phyloP scores from a whole-genome alignment of 1,139 yeast species.

The Kazachstania sp. region DNA sequence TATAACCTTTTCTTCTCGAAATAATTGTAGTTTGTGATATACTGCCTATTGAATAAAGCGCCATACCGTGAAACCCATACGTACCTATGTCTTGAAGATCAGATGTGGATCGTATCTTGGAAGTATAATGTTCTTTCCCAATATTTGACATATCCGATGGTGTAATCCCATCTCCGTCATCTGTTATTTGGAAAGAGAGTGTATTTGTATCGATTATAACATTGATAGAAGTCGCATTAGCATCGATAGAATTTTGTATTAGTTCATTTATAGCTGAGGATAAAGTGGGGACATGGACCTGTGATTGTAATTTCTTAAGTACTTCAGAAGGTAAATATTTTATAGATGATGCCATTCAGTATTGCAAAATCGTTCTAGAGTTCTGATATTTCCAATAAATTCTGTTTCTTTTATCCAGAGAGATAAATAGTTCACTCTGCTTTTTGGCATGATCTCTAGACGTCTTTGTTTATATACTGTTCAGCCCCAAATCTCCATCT shows the following conservation, averaged over 20 bases:
- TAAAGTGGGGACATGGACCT: slow-evolving; percentile 22
- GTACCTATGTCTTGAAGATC: slow-evolving; percentile 27
- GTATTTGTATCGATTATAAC: slow-evolving; percentile 36
- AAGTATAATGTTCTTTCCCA: slow-evolving; percentile 38
- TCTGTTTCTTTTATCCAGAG: too few species aligned
- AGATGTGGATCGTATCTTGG: slow-evolving; percentile 34
- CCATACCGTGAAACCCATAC: slow-evolving; percentile 41
- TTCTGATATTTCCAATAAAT: too few species aligned
- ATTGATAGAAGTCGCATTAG: slow-evolving; percentile 38
- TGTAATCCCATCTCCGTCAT: slow-evolving; percentile 47
- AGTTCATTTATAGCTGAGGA: slow-evolving; percentile 37
- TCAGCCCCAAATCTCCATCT: too few species aligned
- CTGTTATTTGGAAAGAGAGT: slow-evolving; percentile 39
- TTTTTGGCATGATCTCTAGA: too few species aligned
- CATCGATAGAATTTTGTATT: slow-evolving; percentile 47
- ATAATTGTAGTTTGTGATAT: slow-evolving; percentile 34
- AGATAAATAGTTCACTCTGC: too few species aligned
- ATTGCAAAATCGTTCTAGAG: too few species aligned
- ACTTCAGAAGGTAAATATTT: slow-evolving; percentile 15
- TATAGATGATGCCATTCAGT: slow-evolving; percentile 9
- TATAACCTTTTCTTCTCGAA: slow-evolving; percentile 31
- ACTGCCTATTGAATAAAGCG: slow-evolving; percentile 36
- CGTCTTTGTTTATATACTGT: too few species aligned
- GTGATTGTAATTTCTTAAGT: slow-evolving; percentile 22
- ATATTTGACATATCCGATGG: slow-evolving; percentile 43